phyloP scores from a whole-genome alignment of 441 rosid genomes.

The Eutrema salsugineum region DNA sequence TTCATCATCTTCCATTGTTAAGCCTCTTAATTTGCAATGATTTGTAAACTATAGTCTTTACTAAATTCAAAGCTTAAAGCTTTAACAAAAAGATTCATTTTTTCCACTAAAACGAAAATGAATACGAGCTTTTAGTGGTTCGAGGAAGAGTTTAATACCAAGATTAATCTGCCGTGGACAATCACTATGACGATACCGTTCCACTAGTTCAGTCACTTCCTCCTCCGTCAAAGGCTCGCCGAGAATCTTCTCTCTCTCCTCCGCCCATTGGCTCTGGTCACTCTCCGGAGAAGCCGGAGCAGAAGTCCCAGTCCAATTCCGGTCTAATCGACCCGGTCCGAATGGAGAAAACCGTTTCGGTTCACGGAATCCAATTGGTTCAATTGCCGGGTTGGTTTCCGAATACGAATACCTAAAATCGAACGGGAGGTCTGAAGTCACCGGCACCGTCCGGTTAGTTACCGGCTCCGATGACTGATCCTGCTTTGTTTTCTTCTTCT shows the following conservation, averaged over 20 bases:
- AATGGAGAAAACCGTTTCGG: slow-evolving; percentile 86
- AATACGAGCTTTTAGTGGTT: background rate
- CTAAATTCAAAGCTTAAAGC: background rate
- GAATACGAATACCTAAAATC: slow-evolving; percentile 79
- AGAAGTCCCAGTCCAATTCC: slow-evolving; percentile 77
- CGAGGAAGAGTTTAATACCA: slow-evolving; percentile 35
- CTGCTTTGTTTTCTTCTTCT: slow-evolving; percentile 16
- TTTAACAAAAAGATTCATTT: background rate
- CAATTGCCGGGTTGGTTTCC: slow-evolving; percentile 47
- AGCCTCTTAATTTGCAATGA: background rate
- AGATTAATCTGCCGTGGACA: slow-evolving; percentile 80
- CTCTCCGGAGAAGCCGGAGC: slow-evolving; percentile 41
- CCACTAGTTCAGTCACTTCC: slow-evolving; percentile 70
- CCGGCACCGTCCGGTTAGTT: slow-evolving; percentile 10
- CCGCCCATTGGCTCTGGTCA: slow-evolving; percentile 37
- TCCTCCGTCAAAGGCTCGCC: slow-evolving; percentile 63
- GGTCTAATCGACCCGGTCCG: slow-evolving; percentile 76
- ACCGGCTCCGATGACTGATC: slow-evolving; percentile 11
- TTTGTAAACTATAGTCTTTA: background rate
- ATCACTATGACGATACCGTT: slow-evolving; percentile 74
- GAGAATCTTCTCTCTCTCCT: slow-evolving; percentile 49
- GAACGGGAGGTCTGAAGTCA: slow-evolving; percentile 60
- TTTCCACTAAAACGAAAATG: background rate
- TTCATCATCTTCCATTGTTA: background rate
- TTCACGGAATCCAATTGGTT: slow-evolving; percentile 83